A percentile compares a stretch with the other conserved stretches of the same genome.
phyloP scores from a whole-genome alignment of 495 filamentous ascomycete species.

The Xylaria intraflava region DNA sequence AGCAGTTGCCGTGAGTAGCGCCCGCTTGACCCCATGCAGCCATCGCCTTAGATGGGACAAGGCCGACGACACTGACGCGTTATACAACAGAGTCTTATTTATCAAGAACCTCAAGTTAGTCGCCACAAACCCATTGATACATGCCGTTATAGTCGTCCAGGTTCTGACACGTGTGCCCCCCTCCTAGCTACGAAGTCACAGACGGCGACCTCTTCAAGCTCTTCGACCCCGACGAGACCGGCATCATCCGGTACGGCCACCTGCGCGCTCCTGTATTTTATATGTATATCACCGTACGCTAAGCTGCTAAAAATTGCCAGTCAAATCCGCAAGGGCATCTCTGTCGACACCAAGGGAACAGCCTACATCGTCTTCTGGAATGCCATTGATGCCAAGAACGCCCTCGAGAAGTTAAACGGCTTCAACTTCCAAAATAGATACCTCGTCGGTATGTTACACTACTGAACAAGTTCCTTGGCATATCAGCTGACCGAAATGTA shows the following conservation, averaged over 20 bases:
- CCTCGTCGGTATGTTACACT: slow-evolving; percentile 74
- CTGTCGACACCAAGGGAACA: slow-evolving; percentile 94
- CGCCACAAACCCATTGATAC: neutral
- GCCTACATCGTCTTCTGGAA: slow-evolving; percentile 99
- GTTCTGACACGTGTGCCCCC: neutral
- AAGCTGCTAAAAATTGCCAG: slow-evolving; percentile 37
- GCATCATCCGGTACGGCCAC: slow-evolving; percentile 25
- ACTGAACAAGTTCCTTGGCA: neutral
- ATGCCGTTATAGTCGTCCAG: neutral
- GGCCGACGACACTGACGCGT: slow-evolving; percentile 15
- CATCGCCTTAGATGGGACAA: neutral
- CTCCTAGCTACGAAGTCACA: slow-evolving; percentile 26
- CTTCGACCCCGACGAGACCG: slow-evolving; percentile 30
- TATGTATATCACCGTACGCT: neutral
- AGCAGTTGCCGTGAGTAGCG: slow-evolving; percentile 73
- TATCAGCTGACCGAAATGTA: slow-evolving; percentile 32
- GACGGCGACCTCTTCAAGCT: slow-evolving; percentile 31
- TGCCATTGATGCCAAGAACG: slow-evolving; percentile 96
- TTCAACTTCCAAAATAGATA: slow-evolving; percentile 99
- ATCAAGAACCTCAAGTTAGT: slow-evolving; percentile 31
- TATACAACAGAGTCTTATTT: slow-evolving; percentile 24
- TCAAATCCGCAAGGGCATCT: slow-evolving; percentile 97
- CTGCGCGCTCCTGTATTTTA: neutral
- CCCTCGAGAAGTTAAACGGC: slow-evolving; percentile 98
- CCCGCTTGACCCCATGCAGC: neutral